phyloP scores from a whole-genome alignment of 352 stramenopile genomes.

The Phytophthora tentaculata region DNA sequence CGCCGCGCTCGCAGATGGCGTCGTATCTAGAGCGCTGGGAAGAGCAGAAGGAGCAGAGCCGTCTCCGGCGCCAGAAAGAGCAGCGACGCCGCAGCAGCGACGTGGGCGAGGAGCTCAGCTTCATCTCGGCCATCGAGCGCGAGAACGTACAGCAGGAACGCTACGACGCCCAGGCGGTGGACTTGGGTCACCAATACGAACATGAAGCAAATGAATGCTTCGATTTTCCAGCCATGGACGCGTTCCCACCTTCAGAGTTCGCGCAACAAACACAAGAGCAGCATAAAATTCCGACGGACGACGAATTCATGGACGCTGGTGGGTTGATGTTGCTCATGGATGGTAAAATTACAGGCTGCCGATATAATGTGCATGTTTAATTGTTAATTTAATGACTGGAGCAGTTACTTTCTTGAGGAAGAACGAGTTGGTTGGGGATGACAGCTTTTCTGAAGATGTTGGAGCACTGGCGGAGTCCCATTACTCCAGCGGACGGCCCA shows the following conservation, averaged over 20 bases:
- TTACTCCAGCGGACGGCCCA: constrained; percentile 51
- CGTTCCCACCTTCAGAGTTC: constrained; percentile 31
- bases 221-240: constrained; percentile 43
- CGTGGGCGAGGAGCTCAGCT: constrained; percentile 36
- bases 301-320: constrained; percentile 82
- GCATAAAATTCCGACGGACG: constrained; percentile 38
- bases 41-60: constrained; percentile 53
- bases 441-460: constrained; percentile 53
- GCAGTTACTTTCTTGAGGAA: constrained; percentile 54
- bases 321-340: constrained; percentile 14
- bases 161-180: not conserved
- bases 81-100: constrained; percentile 26
- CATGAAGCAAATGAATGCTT: constrained; percentile 32
- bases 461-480: constrained; percentile 22
- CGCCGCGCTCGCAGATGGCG: constrained; percentile 39
- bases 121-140: constrained; percentile 39
- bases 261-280: constrained; percentile 10
- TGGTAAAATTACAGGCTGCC: constrained; percentile 4
- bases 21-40: constrained; percentile 62
- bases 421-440: constrained; percentile 50
- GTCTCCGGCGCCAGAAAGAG: constrained; percentile 25
- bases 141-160: constrained; percentile 18
- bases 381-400: not conserved
- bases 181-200: not conserved
- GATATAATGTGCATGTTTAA: not conserved